Evolutionary conservation across 331 rosid species (phyloP), one percentile per base, ranked within the genome.

Genomic region (Erythrophleum ivorense): DNA sequence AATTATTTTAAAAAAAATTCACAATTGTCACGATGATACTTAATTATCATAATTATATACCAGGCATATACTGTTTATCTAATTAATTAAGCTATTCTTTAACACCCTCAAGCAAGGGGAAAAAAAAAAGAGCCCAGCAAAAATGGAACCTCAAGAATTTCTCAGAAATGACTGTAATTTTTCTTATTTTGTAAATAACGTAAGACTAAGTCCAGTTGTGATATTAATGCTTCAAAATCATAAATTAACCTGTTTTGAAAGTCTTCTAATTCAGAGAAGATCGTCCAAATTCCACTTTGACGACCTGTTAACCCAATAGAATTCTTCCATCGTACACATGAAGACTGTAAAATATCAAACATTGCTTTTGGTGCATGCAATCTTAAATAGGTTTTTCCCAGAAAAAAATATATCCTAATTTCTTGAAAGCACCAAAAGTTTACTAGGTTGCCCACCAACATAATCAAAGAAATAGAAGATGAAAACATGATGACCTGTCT

Each of bases 401-500:
- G 1, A 24, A 11, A 69, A 69, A 15, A 33, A 29, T 40, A 29
- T 14, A 14, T 3, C 0, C 1, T 8, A 33, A 62, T 48, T 9
- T 33, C 50, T 14, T 45, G 7, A 38, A 29, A 29, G 65, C 31
- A 16, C 68, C 43, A 43, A 49, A 40, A 29, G 73, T 36, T 62
- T 31, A 59, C 46, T 64, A 8, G n/a, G 31, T 7, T 57, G 48
- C 14, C 77, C 16, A 71, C 15, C 70, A 34, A 14, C 12, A 9
- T 29, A 16, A 66, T 45, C 80, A 43, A 60, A 24, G 33, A 36
- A 41, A 70, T 54, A 34, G 52, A 21, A 64, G 19, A 82, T 36
- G 64, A 50, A 76, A 48, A 50, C 48, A 48, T 33, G 85, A 77
- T 77, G 59, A 63, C 49, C n/a, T 52, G 66, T 77, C 82, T 36